Base-by-base conservation (phyloP, 345 rosid species). In the Ceriops decandra region DNA sequence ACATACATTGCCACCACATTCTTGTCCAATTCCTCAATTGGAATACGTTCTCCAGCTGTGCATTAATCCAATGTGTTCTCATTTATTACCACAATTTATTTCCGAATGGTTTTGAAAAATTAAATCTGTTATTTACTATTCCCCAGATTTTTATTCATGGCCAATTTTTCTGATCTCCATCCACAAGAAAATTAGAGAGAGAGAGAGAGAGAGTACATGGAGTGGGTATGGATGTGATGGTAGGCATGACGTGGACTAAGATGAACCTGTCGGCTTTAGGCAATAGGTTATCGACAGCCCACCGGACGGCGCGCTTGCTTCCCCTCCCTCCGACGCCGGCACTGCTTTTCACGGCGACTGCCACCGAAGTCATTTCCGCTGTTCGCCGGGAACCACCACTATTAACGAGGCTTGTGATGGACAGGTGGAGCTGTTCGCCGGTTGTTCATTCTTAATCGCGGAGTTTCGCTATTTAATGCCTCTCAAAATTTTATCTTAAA, bases 251-350 rank as follows among this genome's bases (percentile, higher is more conserved):
- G 72, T 93, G 88, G 79, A 93, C 90, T 35, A 90, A 76, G 76
- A 85, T 68, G 67, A 93, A 77, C n/a, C 85, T 85, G 42, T 82
- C 81, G 54, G 87, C 81, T 66, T 60, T 47, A 1, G 85, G 78
- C 57, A 78, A 52, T 70, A 87, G 76, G 57, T 85, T 84, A 69
- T 90, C 86, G 24, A 74, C 80, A 5, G 92, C 87, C 98, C 96
- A 93, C 7, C 85, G 86, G 76, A 87, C 85, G 59, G 96, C 93
- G 27, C 97, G 90, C 47, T 81, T 78, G 78, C 93, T 93, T 70
- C 87, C 89, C 24, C 72, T 77, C 51, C 93, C 90, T 54, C 86
- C 68, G 56, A 79, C 77, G 28, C 83, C 81, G 5, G 58, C 62
- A 10, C 82, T 79, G 52, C 88, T 89, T 68, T 86, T 90, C 24